These are phyloP conservation scores for Brasenia schreberi DNA, from an alignment of 164 flowering plant genomes.

Conservation along the genomic window DNA sequence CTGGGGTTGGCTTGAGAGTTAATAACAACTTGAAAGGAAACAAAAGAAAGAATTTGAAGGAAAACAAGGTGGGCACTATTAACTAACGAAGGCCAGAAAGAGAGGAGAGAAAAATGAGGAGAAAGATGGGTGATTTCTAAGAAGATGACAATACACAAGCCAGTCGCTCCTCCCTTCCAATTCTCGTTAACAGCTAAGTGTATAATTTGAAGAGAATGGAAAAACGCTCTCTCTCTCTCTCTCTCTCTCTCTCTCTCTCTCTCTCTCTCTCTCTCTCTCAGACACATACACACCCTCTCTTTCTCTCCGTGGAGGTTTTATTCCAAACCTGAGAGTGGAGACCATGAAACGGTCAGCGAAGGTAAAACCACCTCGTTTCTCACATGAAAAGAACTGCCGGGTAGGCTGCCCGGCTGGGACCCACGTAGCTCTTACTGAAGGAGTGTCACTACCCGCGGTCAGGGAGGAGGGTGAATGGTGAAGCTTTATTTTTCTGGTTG, in stretches of 20 bases:
- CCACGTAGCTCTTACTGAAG: neutral
- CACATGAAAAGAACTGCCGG: neutral
- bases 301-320: conserved; percentile 9
- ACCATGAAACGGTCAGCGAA: neutral
- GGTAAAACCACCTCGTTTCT: neutral
- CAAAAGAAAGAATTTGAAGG: conserved; percentile 4
- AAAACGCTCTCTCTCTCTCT: conserved; percentile 16
- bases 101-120: neutral
- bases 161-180: conserved; percentile 6
- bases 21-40: neutral
- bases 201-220: conserved; percentile 80
- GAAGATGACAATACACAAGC: conserved; percentile 1
- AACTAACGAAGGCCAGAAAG: neutral
- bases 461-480: neutral
- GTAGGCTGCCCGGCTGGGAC: neutral
- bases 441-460: neutral
- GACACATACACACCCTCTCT: no score
- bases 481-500: neutral
- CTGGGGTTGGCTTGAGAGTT: neutral
- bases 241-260: conserved; percentile 4
- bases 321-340: conserved; percentile 32
- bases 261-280: conserved; percentile 4
- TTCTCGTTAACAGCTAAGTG: conserved; percentile 70
- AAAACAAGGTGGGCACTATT: conserved; percentile 8
- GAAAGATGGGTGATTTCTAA: neutral